phyloP scores from a whole-genome alignment of 2,329 filamentous ascomycete species.

The Fusarium algeriense region DNA sequence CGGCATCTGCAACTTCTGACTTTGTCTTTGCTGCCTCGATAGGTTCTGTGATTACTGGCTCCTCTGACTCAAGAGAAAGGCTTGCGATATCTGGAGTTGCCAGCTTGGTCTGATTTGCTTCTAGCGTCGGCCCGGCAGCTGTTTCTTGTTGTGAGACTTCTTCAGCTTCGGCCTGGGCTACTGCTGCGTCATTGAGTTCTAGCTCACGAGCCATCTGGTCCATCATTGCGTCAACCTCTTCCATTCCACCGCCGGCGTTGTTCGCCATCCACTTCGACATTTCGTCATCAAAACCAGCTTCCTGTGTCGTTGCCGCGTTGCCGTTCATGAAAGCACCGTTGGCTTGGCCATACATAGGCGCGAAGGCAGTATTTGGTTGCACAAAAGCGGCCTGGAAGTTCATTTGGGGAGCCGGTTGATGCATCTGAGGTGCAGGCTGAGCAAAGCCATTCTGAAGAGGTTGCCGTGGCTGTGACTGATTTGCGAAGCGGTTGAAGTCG shows the following conservation, averaged over 20 bases:
- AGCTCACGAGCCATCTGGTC: constrained; percentile 58
- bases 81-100: constrained; percentile 51
- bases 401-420: constrained; percentile 42
- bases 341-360: constrained; percentile 48
- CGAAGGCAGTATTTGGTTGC: constrained; percentile 46
- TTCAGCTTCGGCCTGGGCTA: constrained; percentile 40
- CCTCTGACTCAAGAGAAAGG: constrained; percentile 45
- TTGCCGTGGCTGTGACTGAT: constrained; percentile 45
- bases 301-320: constrained; percentile 40
- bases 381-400: constrained; percentile 51
- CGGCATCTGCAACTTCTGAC: constrained; percentile 58
- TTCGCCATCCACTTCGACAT: constrained; percentile 57
- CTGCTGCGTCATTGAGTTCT: constrained; percentile 52
- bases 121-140: constrained; percentile 2
- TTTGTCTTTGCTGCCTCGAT: constrained; percentile 42
- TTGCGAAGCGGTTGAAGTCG: constrained; percentile 53
- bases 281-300: constrained; percentile 56
- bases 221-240: constrained; percentile 58
- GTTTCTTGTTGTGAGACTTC: constrained; percentile 18
- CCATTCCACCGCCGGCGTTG: constrained; percentile 52
- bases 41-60: constrained; percentile 32
- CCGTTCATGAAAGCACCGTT: constrained; percentile 45
- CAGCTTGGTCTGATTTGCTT: constrained; percentile 37
- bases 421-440: constrained; percentile 43
- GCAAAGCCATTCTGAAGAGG: constrained; percentile 36